These are phyloP conservation scores for Colletotrichum eleusines DNA, from an alignment of 2,329 filamentous ascomycete species.

Conservation along the genomic window DNA sequence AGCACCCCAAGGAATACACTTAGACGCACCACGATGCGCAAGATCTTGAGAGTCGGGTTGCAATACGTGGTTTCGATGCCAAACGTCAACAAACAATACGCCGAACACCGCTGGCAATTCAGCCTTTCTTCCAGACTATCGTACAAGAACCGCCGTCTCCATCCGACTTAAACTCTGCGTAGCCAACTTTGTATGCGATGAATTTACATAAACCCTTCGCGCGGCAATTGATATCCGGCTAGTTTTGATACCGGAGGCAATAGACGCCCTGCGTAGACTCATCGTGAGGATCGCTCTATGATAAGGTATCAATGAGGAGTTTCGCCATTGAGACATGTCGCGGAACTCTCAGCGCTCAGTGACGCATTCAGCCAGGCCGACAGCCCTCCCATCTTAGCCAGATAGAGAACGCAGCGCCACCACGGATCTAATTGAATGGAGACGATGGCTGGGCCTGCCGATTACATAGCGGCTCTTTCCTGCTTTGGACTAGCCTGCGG, in stretches of 20 bases:
- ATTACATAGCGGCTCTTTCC: constrained; percentile 1
- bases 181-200: constrained; percentile 12
- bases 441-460: constrained; percentile 15
- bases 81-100: background rate
- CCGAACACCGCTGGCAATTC: constrained; percentile 10
- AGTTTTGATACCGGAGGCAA: constrained; percentile 10
- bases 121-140: background rate
- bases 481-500: background rate
- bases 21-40: constrained; percentile 21
- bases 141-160: constrained; percentile 6
- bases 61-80: constrained; percentile 16
- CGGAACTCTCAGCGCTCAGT: constrained; percentile 21
- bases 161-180: constrained; percentile 31
- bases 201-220: constrained; percentile 13
- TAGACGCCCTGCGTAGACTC: background rate
- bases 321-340: constrained; percentile 21
- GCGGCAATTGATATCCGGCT: constrained; percentile 28
- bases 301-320: background rate
- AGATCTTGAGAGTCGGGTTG: constrained; percentile 3
- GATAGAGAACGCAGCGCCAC: constrained; percentile 30
- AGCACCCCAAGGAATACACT: constrained; percentile 1
- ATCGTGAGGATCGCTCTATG: background rate
- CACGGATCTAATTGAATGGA: constrained; percentile 22
- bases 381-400: constrained; percentile 1
- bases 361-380: constrained; percentile 26